Evolutionary conservation across 768 basidiomycete species (phyloP).

Genomic region (Neoboletus magnificus): DNA sequence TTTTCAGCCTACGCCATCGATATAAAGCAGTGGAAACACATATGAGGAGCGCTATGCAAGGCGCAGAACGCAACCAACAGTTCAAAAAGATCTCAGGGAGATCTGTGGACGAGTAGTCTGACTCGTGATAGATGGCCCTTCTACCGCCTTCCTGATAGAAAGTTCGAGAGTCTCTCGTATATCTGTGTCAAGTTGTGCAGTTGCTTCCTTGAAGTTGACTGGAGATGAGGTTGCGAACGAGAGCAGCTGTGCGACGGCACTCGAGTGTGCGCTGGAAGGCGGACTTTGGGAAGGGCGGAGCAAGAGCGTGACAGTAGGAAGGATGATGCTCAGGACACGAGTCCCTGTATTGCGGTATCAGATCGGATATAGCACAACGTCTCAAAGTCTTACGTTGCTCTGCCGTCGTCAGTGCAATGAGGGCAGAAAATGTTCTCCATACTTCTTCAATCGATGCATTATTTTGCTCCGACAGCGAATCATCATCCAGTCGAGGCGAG

Average conservation of each 20-base stretch:
- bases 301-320: conserved; percentile 73
- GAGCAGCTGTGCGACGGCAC: conserved; percentile 66
- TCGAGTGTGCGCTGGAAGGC: conserved; percentile 46
- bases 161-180: conserved; percentile 66
- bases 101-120: conserved; percentile 68
- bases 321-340: conserved; percentile 61
- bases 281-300: conserved; percentile 50
- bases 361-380: not conserved
- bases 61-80: not conserved
- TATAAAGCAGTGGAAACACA: conserved; percentile 1
- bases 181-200: conserved; percentile 56
- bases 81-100: conserved; percentile 67
- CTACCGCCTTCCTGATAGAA: conserved; percentile 74
- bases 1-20: not conserved
- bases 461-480: conserved; percentile 52
- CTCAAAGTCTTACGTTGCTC: conserved; percentile 53
- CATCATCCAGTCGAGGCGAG: conserved; percentile 59
- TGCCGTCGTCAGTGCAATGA: conserved; percentile 55
- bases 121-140: conserved; percentile 36
- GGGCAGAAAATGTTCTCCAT: conserved; percentile 72
- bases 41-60: not conserved
- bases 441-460: conserved; percentile 70
- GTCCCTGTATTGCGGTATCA: conserved; percentile 46
- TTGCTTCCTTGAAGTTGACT: conserved; percentile 80
- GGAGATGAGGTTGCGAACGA: conserved; percentile 70